Base-by-base conservation (phyloP, 352 stramenopile genomes). In the Phytophthora ramorum region DNA sequence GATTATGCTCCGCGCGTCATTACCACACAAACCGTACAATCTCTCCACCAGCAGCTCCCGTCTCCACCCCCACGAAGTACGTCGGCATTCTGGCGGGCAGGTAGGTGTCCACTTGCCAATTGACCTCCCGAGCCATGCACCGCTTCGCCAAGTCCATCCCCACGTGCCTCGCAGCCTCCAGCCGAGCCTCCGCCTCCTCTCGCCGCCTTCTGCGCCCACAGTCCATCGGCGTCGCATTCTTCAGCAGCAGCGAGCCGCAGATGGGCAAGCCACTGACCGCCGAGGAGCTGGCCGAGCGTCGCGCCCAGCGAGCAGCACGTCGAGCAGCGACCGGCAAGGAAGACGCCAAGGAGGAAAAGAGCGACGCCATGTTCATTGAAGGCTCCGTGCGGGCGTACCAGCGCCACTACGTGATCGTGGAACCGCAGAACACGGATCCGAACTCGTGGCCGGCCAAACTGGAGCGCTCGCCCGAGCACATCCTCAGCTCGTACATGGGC, bases 371-470 rank as follows among this genome's bases (percentile, higher is more conserved):
- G 16, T 81, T 73, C 41, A 89, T 91, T 26, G 82, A 91, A 69
- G 82, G 79, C 43, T 85, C 79, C 0, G 67, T 79, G 28, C 65
- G 88, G 45, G 76, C 66, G 32, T 89, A 92, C 41, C 57, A 73
- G 7, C 83, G 83, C 17, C 81, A 92, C 51, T 80, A 80, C 19
- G 69, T 91, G 16, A 70, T 93, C 10, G 72, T 93, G 19, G 85
- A 92, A 46, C 44, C 65, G 0, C 56, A 77, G 14, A 56, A 55
- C 37, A 72, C 51, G 16, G 68, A 76, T 48, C 76, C 81, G 13
- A 70, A 77, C 16, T 53, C 71, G 10, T 93, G 85, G 85, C 79
- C 80, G 1, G 82, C 87, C 55, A 92, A 90, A 53, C 70, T 92
- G n/a, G 85, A 93, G 52, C 63, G 77, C 4, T 87, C 82, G 14